These are phyloP conservation scores for Trichoderma pleuroti DNA, from an alignment of 2,329 filamentous ascomycete genomes.

Conservation along the genomic window DNA sequence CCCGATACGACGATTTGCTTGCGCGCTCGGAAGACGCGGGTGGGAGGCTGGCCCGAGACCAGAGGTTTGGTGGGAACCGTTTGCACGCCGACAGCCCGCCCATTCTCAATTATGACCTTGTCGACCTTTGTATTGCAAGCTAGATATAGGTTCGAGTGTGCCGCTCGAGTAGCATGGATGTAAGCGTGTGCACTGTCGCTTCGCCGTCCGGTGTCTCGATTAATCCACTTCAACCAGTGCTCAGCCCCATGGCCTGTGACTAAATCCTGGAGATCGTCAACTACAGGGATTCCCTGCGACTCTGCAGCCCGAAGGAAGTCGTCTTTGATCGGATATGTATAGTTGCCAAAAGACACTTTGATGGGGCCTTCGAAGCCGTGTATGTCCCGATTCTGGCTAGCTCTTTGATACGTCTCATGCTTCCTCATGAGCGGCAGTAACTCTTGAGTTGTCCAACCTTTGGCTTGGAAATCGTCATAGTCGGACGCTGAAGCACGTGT, in stretches of 20 bases:
- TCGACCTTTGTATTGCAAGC: slow-evolving; percentile 35
- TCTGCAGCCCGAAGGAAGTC: slow-evolving; percentile 47
- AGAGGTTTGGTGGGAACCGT: slow-evolving; percentile 45
- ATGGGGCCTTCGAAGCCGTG: slow-evolving; percentile 52
- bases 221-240: slow-evolving; percentile 46
- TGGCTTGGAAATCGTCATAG: slow-evolving; percentile 23
- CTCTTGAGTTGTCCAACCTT: slow-evolving; percentile 24
- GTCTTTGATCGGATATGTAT: slow-evolving; percentile 38
- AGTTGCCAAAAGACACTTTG: slow-evolving; percentile 47
- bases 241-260: slow-evolving; percentile 32
- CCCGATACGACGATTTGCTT: slow-evolving; percentile 50
- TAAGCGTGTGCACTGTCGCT: slow-evolving; percentile 30
- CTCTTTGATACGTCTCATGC: slow-evolving; percentile 28
- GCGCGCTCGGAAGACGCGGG: slow-evolving; percentile 43
- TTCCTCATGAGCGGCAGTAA: slow-evolving; percentile 24
- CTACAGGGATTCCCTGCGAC: slow-evolving; percentile 45
- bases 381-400: slow-evolving; percentile 18
- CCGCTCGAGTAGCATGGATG: slow-evolving; percentile 30
- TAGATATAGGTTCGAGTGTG: slow-evolving; percentile 32
- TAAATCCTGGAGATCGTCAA: slow-evolving; percentile 49
- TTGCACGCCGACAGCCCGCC: slow-evolving; percentile 53
- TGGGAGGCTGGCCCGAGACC: slow-evolving; percentile 31
- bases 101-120: slow-evolving; percentile 53
- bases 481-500: slow-evolving; percentile 25
- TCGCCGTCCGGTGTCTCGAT: slow-evolving; percentile 15